Percentiles rank a stretch among this genome's conserved stretches.
phyloP scores from a whole-genome alignment of 2,329 filamentous ascomycete species.

The Fusarium ramigenum region DNA sequence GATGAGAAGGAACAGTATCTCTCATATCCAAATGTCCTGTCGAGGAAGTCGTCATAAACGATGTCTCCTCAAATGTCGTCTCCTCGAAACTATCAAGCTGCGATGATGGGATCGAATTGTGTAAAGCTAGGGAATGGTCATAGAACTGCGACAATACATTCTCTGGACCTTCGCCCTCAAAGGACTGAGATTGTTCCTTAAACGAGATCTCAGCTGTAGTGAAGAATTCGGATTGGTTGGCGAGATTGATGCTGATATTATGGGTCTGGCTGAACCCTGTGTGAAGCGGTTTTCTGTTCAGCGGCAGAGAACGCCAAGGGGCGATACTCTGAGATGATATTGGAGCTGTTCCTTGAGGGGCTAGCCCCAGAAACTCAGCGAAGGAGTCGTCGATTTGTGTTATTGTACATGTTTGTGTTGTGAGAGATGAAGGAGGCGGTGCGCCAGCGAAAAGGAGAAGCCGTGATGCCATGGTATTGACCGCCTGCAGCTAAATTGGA shows the following conservation, averaged over 20 bases:
- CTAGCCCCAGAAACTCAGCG: constrained; percentile 39
- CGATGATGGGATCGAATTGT: constrained; percentile 73
- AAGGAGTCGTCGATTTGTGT: constrained; percentile 41
- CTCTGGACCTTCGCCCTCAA: constrained; percentile 47
- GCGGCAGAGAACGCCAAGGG: constrained; percentile 64
- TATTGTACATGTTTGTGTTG: constrained; percentile 45
- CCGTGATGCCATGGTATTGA: constrained; percentile 38
- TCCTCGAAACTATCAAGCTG: constrained; percentile 56
- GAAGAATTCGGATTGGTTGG: constrained; percentile 57
- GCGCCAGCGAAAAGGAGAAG: constrained; percentile 53
- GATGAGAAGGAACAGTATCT: constrained; percentile 45
- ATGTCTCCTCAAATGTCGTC: constrained; percentile 44
- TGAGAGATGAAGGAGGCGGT: constrained; percentile 45
- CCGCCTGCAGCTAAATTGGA: not conserved
- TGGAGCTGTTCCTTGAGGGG: not conserved
- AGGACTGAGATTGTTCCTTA: constrained; percentile 31
- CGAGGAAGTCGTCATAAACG: constrained; percentile 52
- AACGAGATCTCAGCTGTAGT: constrained; percentile 54
- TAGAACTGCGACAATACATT: constrained; percentile 72
- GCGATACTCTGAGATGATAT: constrained; percentile 49
- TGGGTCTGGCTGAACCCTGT: constrained; percentile 65
- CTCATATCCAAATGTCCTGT: constrained; percentile 37
- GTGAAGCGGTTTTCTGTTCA: constrained; percentile 56
- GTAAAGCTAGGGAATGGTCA: constrained; percentile 77
- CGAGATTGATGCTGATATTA: constrained; percentile 47